Evolutionary conservation across 2,329 filamentous ascomycete genomes (phyloP), one percentile per base, ranked within the genome.

Genomic region (Fusarium cyanostomum): DNA sequence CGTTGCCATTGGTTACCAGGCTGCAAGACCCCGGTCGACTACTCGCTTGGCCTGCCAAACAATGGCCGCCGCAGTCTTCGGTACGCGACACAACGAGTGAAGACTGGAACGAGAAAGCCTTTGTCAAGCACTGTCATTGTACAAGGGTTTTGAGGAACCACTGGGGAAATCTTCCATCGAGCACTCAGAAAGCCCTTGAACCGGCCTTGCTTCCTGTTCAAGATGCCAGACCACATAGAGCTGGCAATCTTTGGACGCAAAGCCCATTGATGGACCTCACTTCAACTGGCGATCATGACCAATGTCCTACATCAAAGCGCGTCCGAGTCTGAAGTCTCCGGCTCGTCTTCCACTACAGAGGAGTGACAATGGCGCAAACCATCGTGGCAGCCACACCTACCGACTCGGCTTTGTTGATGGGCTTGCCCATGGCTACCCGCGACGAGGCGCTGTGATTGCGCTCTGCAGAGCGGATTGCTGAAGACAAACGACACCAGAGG

Each of bases 1-100:
- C 15, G 11, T 41, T 43, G 43, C 37, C 15, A 68, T 68, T 70
- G 68, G 68, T 56, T 66, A 61, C 55, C 56, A 41, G 31, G 49
- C 52, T 60, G 57, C 42, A 42, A 39, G 30, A 62, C 39, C 66
- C 66, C 51, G 41, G 52, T 39, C 49, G 34, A 56, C 39, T 57
- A 34, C 55, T 71, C 68, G 68, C 68, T 71, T 70, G 62, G 52
- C 21, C 56, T 67, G 52, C 65, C 67, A 69, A 66, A 64, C 67
- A 70, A 67, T 60, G 44, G 34, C 52, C 52, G 35, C 52, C 33
- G 13, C 15, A 37, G 56, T 38, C 28, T 31, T 27, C 24, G 55
- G 31, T 30, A 50, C 37, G 48, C 31, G n/a, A 54, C 66, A 52
- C 53, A 53, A 31, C 48, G 18, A 57, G 50, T 34, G 28, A 42